These are phyloP conservation scores for Umbelopsis sp. DNA, from an alignment of 371 early-diverging fungal genomes.

Conservation along the genomic window DNA sequence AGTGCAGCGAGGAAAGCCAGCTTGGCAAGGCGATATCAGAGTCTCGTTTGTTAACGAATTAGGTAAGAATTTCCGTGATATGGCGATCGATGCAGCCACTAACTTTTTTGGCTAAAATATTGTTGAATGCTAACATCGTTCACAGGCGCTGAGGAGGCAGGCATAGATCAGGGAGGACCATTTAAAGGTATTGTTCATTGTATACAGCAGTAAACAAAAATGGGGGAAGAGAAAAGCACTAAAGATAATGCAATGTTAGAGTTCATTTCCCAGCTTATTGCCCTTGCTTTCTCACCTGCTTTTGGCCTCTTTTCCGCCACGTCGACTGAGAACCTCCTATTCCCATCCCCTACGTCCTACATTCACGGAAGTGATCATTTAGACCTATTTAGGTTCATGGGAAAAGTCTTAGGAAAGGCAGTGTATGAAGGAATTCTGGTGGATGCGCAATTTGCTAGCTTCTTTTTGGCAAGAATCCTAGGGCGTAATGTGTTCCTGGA, in stretches of 20 bases:
- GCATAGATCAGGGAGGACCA: conserved; percentile 93
- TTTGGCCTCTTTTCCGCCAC: conserved; percentile 76
- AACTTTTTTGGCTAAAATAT: too few relatives aligned
- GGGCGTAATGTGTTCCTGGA: conserved; percentile 78
- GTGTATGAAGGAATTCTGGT: conserved; percentile 88
- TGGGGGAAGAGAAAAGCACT: conserved; percentile 53
- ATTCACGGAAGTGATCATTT: conserved; percentile 57
- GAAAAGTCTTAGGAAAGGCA: conserved; percentile 88
- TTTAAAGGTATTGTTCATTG: conserved; percentile 67
- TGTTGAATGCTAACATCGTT: neutral
- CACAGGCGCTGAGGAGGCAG: conserved; percentile 78
- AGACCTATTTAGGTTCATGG: conserved; percentile 78
- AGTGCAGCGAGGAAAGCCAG: conserved; percentile 49
- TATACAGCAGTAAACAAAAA: conserved; percentile 27
- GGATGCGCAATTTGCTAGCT: conserved; percentile 86
- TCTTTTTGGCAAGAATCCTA: conserved; percentile 82
- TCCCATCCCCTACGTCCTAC: conserved; percentile 64
- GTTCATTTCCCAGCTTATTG: conserved; percentile 78
- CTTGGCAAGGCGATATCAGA: conserved; percentile 74
- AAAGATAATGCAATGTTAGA: conserved; percentile 60
- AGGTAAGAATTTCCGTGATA: conserved; percentile 26
- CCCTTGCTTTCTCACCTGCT: conserved; percentile 78
- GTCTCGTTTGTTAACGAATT: conserved; percentile 83
- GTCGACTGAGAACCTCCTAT: conserved; percentile 63
- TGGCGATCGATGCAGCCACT: too few relatives aligned